Evolutionary conservation across 2,329 filamentous ascomycete genomes (phyloP).

Genomic region (Alternaria atra): DNA sequence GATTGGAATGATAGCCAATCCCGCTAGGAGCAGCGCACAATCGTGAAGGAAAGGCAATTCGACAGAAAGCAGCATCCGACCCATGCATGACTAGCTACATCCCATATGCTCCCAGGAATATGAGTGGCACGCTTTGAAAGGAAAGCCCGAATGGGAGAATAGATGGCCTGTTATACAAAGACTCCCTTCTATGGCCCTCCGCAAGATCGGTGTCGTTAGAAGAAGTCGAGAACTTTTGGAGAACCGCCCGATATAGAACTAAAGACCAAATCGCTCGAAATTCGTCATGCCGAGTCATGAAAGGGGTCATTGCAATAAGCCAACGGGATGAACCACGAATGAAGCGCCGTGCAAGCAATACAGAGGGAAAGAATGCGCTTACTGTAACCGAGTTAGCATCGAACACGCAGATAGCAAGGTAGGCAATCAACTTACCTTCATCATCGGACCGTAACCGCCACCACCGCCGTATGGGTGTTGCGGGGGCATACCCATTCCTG

Average conservation of each 20-base stretch:
- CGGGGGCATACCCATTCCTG: slow-evolving; percentile 73
- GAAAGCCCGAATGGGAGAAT: slow-evolving; percentile 43
- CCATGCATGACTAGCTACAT: slow-evolving; percentile 50
- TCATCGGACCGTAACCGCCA: slow-evolving; percentile 72
- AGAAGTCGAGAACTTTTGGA: slow-evolving; percentile 51
- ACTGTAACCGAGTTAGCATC: slow-evolving; percentile 36
- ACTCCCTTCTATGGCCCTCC: slow-evolving; percentile 45
- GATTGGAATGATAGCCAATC: slow-evolving; percentile 52
- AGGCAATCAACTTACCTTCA: slow-evolving; percentile 63
- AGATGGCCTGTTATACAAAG: slow-evolving; percentile 52
- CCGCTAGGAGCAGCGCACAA: slow-evolving; percentile 39
- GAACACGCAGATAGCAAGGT: neutral
- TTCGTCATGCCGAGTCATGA: slow-evolving; percentile 51
- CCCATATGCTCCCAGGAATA: slow-evolving; percentile 40
- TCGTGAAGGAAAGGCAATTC: slow-evolving; percentile 39
- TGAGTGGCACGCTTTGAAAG: slow-evolving; percentile 41
- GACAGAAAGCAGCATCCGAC: slow-evolving; percentile 44
- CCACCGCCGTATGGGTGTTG: slow-evolving; percentile 61
- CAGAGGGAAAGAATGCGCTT: slow-evolving; percentile 50
- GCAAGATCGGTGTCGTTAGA: slow-evolving; percentile 48
- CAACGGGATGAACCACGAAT: slow-evolving; percentile 47
- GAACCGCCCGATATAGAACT: slow-evolving; percentile 47
- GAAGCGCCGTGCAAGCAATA: slow-evolving; percentile 47
- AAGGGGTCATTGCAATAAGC: slow-evolving; percentile 47
- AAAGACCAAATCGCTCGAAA: slow-evolving; percentile 49